A percentile compares a stretch with the other conserved stretches of the same genome.
phyloP scores from a whole-genome alignment of 208 protist species.

The Angomonas desouzai region DNA sequence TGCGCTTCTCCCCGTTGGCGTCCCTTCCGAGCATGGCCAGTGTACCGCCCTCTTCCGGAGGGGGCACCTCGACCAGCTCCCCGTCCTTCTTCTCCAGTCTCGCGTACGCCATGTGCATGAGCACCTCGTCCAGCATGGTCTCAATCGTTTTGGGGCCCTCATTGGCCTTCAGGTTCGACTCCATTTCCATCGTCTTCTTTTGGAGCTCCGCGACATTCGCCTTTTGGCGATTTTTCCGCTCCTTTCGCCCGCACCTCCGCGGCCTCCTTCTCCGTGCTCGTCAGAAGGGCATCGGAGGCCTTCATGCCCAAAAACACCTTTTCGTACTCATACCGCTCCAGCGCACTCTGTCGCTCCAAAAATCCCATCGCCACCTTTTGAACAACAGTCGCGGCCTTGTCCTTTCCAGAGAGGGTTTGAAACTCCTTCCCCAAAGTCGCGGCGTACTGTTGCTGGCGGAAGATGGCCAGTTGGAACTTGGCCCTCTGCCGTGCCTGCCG shows the following conservation, averaged over 20 bases:
- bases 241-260: constrained; percentile 36
- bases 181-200: constrained; percentile 72
- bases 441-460: constrained; percentile 79
- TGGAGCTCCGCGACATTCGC: constrained; percentile 87
- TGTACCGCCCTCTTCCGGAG: constrained; percentile 85
- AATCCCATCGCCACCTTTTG: constrained; percentile 89
- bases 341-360: constrained; percentile 68
- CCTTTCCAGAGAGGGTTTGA: constrained; percentile 64
- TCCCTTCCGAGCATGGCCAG: constrained; percentile 49
- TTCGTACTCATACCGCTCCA: constrained; percentile 73
- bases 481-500: constrained; percentile 93
- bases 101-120: constrained; percentile 90
- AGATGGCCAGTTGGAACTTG: constrained; percentile 86
- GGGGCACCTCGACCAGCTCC: constrained; percentile 67
- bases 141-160: constrained; percentile 93
- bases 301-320: constrained; percentile 87
- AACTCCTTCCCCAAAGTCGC: constrained; percentile 45
- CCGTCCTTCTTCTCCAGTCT: constrained; percentile 76
- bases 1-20: not conserved
- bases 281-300: constrained; percentile 27
- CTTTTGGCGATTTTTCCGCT: constrained; percentile 81
- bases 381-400: constrained; percentile 83
- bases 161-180: constrained; percentile 72
- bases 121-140: constrained; percentile 90
- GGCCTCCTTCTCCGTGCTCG: constrained; percentile 25